Evolutionary conservation across 2,329 filamentous ascomycete species (phyloP).

Genomic region (Apiospora rasikravindrae): DNA sequence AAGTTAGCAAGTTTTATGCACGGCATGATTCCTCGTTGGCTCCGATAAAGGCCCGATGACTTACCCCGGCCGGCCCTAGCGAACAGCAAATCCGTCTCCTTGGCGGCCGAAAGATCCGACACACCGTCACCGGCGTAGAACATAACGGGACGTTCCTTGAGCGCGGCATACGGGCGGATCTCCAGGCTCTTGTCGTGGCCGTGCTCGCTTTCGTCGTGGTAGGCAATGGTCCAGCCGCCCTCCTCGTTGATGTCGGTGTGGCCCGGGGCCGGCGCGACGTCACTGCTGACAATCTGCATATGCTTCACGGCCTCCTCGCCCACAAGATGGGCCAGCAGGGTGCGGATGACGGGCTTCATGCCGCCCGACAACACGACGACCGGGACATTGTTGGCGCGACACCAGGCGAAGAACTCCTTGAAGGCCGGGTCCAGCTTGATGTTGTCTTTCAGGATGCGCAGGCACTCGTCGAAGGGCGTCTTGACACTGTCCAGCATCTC

Average conservation of each 20-base stretch:
- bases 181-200: conserved; percentile 98
- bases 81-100: conserved; percentile 91
- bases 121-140: conserved; percentile 97
- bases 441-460: conserved; percentile 77
- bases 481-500: conserved; percentile 91
- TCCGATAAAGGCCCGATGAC: conserved; percentile 29
- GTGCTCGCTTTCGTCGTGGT: conserved; percentile 79
- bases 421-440: conserved; percentile 91
- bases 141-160: conserved; percentile 79
- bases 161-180: conserved; percentile 82
- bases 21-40: background rate
- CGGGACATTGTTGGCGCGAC: conserved; percentile 80
- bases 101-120: conserved; percentile 87
- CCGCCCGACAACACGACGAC: conserved; percentile 91
- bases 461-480: conserved; percentile 81
- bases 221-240: conserved; percentile 86
- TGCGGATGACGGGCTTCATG: conserved; percentile 90
- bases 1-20: conserved; percentile 5
- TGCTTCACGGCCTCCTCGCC: conserved; percentile 75
- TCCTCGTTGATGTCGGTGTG: conserved; percentile 75
- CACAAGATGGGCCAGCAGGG: conserved; percentile 78
- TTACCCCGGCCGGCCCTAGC: conserved; percentile 87
- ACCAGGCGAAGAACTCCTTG: conserved; percentile 86
- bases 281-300: conserved; percentile 90
- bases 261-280: conserved; percentile 66